These are phyloP conservation scores for Chaetomium sp. DNA, from an alignment of 2,329 filamentous ascomycete genomes.

Conservation along the genomic window DNA sequence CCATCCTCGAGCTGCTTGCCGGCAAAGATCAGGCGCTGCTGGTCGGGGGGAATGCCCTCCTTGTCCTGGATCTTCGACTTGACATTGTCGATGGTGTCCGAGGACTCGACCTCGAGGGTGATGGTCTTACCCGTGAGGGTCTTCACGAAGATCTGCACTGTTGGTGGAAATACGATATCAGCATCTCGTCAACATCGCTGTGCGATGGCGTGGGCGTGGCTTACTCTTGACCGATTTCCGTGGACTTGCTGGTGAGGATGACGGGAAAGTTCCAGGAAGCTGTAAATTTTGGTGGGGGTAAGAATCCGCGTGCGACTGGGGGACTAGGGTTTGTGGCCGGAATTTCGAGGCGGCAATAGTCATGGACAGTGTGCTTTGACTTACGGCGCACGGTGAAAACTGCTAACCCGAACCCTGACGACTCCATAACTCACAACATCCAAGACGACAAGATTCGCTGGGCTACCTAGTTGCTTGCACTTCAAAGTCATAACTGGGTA, in stretches of 20 bases:
- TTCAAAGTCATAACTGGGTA: not conserved
- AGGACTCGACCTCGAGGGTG: slow-evolving; percentile 98
- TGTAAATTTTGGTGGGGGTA: slow-evolving; percentile 48
- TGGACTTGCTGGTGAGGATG: slow-evolving; percentile 44
- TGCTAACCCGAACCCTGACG: slow-evolving; percentile 19
- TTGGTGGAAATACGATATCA: slow-evolving; percentile 30
- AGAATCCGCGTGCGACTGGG: slow-evolving; percentile 29
- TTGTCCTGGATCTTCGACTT: slow-evolving; percentile 99
- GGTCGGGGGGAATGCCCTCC: slow-evolving; percentile 97
- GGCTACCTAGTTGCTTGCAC: not conserved
- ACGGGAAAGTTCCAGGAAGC: slow-evolving; percentile 42
- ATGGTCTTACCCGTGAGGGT: slow-evolving; percentile 99
- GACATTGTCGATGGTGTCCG: slow-evolving; percentile 99
- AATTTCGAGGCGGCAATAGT: slow-evolving; percentile 26
- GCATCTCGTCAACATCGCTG: slow-evolving; percentile 32
- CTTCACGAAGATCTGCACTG: slow-evolving; percentile 86
- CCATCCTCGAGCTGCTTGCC: slow-evolving; percentile 99
- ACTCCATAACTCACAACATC: not conserved
- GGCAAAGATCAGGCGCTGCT: slow-evolving; percentile 98
- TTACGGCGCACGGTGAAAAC: not conserved
- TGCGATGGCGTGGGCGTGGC: slow-evolving; percentile 39
- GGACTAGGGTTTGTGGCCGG: slow-evolving; percentile 33
- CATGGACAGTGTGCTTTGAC: slow-evolving; percentile 4
- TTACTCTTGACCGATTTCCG: slow-evolving; percentile 62
- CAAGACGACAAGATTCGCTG: not conserved